phyloP scores from a whole-genome alignment of 495 filamentous ascomycete genomes.

The Aspergillus affinis region DNA sequence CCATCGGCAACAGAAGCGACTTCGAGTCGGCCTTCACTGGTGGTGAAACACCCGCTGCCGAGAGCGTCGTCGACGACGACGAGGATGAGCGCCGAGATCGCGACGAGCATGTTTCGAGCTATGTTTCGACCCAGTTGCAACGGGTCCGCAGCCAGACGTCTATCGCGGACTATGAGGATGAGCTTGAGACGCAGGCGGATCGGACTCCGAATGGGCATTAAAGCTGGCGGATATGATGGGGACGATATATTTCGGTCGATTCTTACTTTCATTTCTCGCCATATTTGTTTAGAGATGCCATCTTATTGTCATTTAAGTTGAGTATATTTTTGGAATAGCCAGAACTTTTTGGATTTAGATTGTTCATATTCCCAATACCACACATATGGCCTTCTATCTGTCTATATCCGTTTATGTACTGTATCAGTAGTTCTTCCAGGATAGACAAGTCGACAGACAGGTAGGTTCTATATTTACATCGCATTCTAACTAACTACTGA shows the following conservation, averaged over 20 bases:
- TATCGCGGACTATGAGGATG: slow-evolving; percentile 56
- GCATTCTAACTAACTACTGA: too few species aligned
- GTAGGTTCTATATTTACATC: too few species aligned
- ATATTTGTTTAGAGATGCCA: not conserved
- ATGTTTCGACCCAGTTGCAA: slow-evolving; percentile 69
- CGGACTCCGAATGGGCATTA: slow-evolving; percentile 30
- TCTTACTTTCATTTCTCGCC: not conserved
- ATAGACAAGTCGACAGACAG: too few species aligned
- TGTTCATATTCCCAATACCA: too few species aligned
- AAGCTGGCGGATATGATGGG: not conserved
- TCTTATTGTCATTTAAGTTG: too few species aligned
- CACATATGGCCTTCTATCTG: too few species aligned
- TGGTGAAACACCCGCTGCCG: slow-evolving; percentile 26
- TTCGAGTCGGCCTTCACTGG: slow-evolving; percentile 53
- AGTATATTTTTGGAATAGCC: too few species aligned
- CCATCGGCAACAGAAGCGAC: slow-evolving; percentile 85
- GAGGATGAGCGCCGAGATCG: slow-evolving; percentile 23
- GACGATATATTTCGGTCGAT: not conserved
- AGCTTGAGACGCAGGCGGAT: slow-evolving; percentile 55
- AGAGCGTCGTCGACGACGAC: slow-evolving; percentile 30
- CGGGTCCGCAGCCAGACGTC: slow-evolving; percentile 56
- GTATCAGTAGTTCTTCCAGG: too few species aligned
- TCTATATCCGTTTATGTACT: too few species aligned
- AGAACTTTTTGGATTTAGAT: too few species aligned
- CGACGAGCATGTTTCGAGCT: slow-evolving; percentile 64